Evolutionary conservation across 73 alveolate species (phyloP).

Genomic region (Diophrys sp.): DNA sequence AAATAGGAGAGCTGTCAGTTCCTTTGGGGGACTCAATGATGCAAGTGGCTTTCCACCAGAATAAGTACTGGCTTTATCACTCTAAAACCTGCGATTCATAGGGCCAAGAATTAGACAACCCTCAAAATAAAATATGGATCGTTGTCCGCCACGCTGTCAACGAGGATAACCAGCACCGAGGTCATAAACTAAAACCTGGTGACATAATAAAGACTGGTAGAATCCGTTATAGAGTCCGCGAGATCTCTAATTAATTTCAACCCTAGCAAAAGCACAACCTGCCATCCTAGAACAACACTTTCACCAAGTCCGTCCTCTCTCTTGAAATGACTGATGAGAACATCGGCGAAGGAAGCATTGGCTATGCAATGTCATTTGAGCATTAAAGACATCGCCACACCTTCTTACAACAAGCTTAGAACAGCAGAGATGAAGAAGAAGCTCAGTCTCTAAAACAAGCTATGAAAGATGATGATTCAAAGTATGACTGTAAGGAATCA

Average conservation of each 20-base stretch:
- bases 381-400: no score
- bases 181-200: not conserved
- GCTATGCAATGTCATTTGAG: no score
- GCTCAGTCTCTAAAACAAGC: no score
- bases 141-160: not conserved
- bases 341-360: no score
- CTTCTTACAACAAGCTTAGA: no score
- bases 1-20: not conserved
- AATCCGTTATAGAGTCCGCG: conserved; percentile 59
- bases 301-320: no score
- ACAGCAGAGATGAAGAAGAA: no score
- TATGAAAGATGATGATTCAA: no score
- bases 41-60: not conserved
- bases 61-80: not conserved
- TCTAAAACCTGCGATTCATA: not conserved
- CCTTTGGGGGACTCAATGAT: not conserved
- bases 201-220: conserved; percentile 68
- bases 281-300: no score
- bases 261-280: no score
- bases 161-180: not conserved
- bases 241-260: conserved; percentile 13
- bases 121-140: not conserved
- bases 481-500: no score
- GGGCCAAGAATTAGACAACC: not conserved
- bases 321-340: no score